A percentile compares a stretch with the other conserved stretches of the same genome.
phyloP scores from a whole-genome alignment of 805 yeast species.

The Brettanomyces sp. region DNA sequence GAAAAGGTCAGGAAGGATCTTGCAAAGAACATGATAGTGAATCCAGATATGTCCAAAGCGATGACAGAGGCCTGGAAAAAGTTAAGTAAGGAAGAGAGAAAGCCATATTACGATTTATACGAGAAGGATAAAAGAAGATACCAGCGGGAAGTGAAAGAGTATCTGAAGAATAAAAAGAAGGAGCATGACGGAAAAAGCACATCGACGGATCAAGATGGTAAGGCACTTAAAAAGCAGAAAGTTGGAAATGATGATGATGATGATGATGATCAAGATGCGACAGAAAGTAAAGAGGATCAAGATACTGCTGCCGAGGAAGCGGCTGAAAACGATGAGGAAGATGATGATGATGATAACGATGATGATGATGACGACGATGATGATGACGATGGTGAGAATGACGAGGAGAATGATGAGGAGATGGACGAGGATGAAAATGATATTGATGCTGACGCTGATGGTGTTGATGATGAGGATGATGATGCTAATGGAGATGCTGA shows the following conservation, averaged over 20 bases:
- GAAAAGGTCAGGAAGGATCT: conserved; percentile 59
- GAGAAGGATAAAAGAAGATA: conserved; percentile 75
- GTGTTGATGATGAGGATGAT: not conserved
- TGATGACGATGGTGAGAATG: not conserved
- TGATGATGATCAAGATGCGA: not conserved
- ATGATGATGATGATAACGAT: conserved; percentile 3
- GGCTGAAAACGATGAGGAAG: conserved; percentile 5
- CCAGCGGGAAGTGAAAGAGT: conserved; percentile 55
- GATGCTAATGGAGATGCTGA: conserved; percentile 2
- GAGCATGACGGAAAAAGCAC: conserved; percentile 4
- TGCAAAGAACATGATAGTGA: conserved; percentile 39
- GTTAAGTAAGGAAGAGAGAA: conserved; percentile 57
- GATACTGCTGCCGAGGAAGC: conserved; percentile 6
- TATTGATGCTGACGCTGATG: no score
- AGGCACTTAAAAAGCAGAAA: not conserved
- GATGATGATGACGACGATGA: conserved; percentile 6
- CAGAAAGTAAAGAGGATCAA: conserved; percentile 5
- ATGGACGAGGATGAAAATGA: no score
- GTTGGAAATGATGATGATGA: conserved; percentile 1
- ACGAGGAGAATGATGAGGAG: no score
- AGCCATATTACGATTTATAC: conserved; percentile 65
- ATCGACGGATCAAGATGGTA: not conserved
- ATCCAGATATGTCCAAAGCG: conserved; percentile 61
- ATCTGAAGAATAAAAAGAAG: conserved; percentile 19
- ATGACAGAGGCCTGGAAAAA: conserved; percentile 82